Base-by-base conservation (phyloP, 805 yeast species). In the Kazachstania psychrophila region DNA sequence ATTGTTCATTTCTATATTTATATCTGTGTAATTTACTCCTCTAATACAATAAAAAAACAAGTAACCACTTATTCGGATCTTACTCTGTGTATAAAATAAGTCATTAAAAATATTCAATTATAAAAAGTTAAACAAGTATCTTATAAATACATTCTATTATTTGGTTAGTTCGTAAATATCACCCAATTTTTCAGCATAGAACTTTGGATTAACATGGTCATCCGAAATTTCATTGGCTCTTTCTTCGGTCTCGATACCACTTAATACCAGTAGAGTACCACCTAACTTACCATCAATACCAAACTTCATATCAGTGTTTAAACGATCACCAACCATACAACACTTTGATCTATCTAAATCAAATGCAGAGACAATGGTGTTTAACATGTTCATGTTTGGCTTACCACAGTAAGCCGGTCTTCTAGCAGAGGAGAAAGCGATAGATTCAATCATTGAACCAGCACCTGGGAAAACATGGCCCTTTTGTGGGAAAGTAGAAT, bases 291-390 rank as follows among this genome's bases (percentile, higher is more conserved):
- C 95, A 40, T 77, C 79, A 38, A 74, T 68, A 30, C 97, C 98
- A 59, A 92, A 92, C 53, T 72, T 73, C 78, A 92, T 89, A 52
- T 92, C 98, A 0, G 98, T 92, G 58, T 92, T 89, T 41, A 92
- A 67, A 46, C 98, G 70, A 57, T 92, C 98, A 15, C 98, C 98
- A 40, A 92, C 75, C 97, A 92, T 92, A 46, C 89, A 70, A 10
- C 94, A 79, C 40, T 74, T 69, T 3, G 62, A 45, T 36, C 75
- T 73, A 36, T 76, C 76, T 23, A 75, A 64, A 14, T 71, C 59
- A 44, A 66, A 70, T 24, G 77, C 75, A 3, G 82, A 82, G 43
- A 78, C 73, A 55, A 92, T 83, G 15, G 94, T 79, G 53, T 85
- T 84, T 79, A 92, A 73, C 96, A 92, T 88, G 38, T 79, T 78